A percentile compares a stretch with the other conserved stretches of the same genome.
Conservation (phyloP, 495 filamentous ascomycete species). For the Bathelium albidoporum region DNA sequence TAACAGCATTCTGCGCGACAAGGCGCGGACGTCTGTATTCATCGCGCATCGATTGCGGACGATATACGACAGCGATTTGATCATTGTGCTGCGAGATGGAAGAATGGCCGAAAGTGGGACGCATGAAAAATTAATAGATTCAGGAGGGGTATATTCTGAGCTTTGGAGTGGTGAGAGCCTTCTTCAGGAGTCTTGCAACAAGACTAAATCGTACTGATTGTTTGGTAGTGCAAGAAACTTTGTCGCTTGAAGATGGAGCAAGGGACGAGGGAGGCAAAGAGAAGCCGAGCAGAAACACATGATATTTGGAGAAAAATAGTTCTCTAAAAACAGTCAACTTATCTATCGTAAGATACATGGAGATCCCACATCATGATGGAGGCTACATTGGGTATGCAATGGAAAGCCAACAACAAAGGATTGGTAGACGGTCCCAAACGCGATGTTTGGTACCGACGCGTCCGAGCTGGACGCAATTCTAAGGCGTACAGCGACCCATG, state of each 20-base stretch:
- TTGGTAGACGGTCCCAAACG: too few species aligned
- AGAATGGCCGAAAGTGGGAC: constrained; percentile 76
- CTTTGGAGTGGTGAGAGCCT: constrained; percentile 57
- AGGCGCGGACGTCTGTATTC: constrained; percentile 82
- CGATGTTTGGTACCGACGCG: too few species aligned
- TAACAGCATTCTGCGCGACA: constrained; percentile 84
- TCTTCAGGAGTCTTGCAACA: not conserved
- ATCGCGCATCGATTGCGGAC: constrained; percentile 87
- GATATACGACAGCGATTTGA: constrained; percentile 83
- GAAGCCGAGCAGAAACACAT: too few species aligned
- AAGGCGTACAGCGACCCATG: constrained; percentile 89
- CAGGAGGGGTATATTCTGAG: constrained; percentile 72
- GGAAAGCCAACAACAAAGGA: too few species aligned
- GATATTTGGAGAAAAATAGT: too few species aligned
- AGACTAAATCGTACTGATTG: not conserved
- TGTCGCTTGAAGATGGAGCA: not conserved
- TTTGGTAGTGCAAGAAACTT: not conserved
- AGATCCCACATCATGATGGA: too few species aligned
- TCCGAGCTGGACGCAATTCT: too few species aligned
- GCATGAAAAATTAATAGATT: constrained; percentile 72
- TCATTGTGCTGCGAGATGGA: constrained; percentile 82
- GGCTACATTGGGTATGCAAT: too few species aligned
- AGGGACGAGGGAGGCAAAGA: too few species aligned
- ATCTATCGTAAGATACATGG: too few species aligned
- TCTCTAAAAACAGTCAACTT: too few species aligned